Conservation (phyloP, 495 filamentous ascomycete genomes). For the Penicillium argentinense region DNA sequence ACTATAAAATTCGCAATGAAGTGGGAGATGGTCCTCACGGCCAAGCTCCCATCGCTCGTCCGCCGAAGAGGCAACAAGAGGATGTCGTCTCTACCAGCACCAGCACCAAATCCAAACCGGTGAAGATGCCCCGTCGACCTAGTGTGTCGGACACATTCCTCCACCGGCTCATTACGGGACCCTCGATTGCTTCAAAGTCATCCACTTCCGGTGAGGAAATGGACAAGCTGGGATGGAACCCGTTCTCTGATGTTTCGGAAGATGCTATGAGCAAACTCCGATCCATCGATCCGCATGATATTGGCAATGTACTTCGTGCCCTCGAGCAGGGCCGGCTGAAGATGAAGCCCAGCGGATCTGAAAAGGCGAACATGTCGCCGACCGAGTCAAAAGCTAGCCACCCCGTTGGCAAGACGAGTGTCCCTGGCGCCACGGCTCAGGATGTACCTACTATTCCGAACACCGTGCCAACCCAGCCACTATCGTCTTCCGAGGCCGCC, state of each 20-base stretch:
- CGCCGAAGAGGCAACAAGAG: slow-evolving; percentile 40
- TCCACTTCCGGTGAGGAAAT: slow-evolving; percentile 36
- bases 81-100: slow-evolving; percentile 32
- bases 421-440: slow-evolving; percentile 12
- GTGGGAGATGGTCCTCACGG: slow-evolving; percentile 34
- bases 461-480: slow-evolving; percentile 35
- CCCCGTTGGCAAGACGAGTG: slow-evolving; percentile 13
- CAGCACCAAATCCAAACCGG: slow-evolving; percentile 36
- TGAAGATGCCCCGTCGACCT: slow-evolving; percentile 37
- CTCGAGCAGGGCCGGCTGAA: slow-evolving; percentile 38
- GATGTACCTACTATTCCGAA: slow-evolving; percentile 24
- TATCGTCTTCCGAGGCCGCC: slow-evolving; percentile 21
- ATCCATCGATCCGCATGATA: slow-evolving; percentile 40
- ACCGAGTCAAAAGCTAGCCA: slow-evolving; percentile 30
- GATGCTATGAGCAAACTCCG: slow-evolving; percentile 39
- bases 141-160: slow-evolving; percentile 35
- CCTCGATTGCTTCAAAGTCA: slow-evolving; percentile 38
- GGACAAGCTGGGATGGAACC: slow-evolving; percentile 42
- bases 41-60: slow-evolving; percentile 20
- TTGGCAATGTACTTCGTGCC: slow-evolving; percentile 35
- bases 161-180: slow-evolving; percentile 32
- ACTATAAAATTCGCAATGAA: slow-evolving; percentile 46
- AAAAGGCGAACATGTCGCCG: slow-evolving; percentile 34
- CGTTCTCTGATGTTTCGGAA: slow-evolving; percentile 39
- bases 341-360: slow-evolving; percentile 34